A percentile compares a stretch with the other conserved stretches of the same genome.
Conservation (phyloP, 345 rosid genomes). For the Salix brachista region DNA sequence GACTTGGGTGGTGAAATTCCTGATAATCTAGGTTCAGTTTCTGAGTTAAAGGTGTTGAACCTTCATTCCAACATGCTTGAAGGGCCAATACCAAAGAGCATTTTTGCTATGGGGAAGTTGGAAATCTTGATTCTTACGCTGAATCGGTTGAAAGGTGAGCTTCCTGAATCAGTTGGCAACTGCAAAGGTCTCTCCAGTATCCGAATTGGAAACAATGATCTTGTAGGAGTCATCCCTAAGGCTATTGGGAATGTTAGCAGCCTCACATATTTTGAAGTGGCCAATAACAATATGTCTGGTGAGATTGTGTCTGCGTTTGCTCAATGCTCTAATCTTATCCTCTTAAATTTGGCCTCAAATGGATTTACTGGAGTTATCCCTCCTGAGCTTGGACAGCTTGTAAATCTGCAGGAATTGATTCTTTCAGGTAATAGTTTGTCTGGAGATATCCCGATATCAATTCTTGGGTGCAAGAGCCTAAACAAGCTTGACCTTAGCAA, state of each 20-base stretch:
- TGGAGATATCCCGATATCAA: slow-evolving; percentile 73
- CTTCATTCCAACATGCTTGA: slow-evolving; percentile 82
- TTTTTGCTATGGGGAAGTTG: slow-evolving; percentile 77
- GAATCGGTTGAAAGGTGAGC: slow-evolving; percentile 57
- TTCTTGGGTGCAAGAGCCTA: slow-evolving; percentile 74
- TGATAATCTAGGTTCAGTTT: slow-evolving; percentile 55
- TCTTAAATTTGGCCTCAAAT: slow-evolving; percentile 78
- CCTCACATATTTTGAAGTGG: slow-evolving; percentile 89
- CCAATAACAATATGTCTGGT: slow-evolving; percentile 80
- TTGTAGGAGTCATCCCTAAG: slow-evolving; percentile 72
- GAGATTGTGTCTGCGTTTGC: slow-evolving; percentile 68
- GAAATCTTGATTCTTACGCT: slow-evolving; percentile 74
- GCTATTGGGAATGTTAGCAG: slow-evolving; percentile 72
- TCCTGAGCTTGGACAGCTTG: slow-evolving; percentile 61
- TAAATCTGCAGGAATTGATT: slow-evolving; percentile 83
- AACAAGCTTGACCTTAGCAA: slow-evolving; percentile 44
- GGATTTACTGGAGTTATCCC: slow-evolving; percentile 82
- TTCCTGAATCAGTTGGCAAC: slow-evolving; percentile 67
- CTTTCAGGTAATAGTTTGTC: slow-evolving; percentile 71
- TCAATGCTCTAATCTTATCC: slow-evolving; percentile 75
- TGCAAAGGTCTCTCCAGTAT: slow-evolving; percentile 75
- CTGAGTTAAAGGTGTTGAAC: slow-evolving; percentile 67
- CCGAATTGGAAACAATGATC: slow-evolving; percentile 79
- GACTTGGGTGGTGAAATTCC: slow-evolving; percentile 61
- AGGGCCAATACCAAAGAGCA: slow-evolving; percentile 72